A percentile compares a stretch with the other conserved stretches of the same genome.
Conservation (phyloP, 2,329 filamentous ascomycete genomes). For the Phoma sp. region DNA sequence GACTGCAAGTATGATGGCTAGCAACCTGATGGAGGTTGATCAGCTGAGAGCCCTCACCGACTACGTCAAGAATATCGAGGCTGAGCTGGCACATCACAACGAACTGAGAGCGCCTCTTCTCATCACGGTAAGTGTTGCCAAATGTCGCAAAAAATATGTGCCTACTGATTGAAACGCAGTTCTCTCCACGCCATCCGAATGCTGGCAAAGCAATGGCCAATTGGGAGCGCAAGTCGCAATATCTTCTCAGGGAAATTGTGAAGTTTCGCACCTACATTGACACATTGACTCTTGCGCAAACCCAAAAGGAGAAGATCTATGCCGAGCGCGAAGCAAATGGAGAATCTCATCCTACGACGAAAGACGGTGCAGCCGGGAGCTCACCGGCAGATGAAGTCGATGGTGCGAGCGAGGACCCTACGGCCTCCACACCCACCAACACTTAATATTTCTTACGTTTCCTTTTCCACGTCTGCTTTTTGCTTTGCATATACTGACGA, state of each 20-base stretch:
- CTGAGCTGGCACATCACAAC: slow-evolving; percentile 86
- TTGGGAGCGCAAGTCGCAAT: slow-evolving; percentile 95
- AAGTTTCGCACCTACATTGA: slow-evolving; percentile 98
- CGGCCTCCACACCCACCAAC: slow-evolving; percentile 33
- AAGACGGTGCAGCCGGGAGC: slow-evolving; percentile 17
- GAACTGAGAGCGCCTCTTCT: slow-evolving; percentile 86
- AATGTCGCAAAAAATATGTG: not conserved
- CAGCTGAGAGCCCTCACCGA: slow-evolving; percentile 75
- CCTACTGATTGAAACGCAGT: slow-evolving; percentile 54
- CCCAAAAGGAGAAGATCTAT: slow-evolving; percentile 74
- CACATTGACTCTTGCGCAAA: slow-evolving; percentile 73
- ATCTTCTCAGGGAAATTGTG: slow-evolving; percentile 90
- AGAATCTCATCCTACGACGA: slow-evolving; percentile 21
- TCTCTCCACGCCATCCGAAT: slow-evolving; percentile 83
- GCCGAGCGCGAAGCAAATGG: slow-evolving; percentile 42
- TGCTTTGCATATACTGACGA: slow-evolving; percentile 36
- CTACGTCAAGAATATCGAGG: slow-evolving; percentile 86
- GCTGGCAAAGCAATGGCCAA: slow-evolving; percentile 86
- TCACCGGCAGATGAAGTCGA: slow-evolving; percentile 32
- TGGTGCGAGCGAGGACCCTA: slow-evolving; percentile 41
- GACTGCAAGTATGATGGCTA: slow-evolving; percentile 86
- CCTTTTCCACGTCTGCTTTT: slow-evolving; percentile 4
- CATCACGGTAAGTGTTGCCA: slow-evolving; percentile 65
- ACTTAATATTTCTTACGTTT: slow-evolving; percentile 20
- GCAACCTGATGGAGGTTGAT: slow-evolving; percentile 76